Evolutionary conservation across 1,284 basidiomycete species (phyloP).

Genomic region (Cryptococcus deneoformans): DNA sequence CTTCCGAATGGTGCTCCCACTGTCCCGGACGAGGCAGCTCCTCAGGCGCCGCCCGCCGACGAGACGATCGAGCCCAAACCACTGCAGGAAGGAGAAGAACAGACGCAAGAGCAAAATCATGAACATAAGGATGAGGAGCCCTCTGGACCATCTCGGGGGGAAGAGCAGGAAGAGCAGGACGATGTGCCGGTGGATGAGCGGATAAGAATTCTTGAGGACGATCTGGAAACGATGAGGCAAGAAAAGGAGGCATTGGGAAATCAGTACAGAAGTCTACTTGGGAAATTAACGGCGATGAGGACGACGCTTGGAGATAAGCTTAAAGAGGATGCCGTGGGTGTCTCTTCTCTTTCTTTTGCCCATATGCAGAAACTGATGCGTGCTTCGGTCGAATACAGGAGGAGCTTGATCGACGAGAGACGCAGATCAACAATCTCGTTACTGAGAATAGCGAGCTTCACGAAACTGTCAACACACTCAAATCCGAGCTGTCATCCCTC

Average conservation of each 20-base stretch:
- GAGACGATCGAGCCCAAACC: background rate
- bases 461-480: slow-evolving; percentile 67
- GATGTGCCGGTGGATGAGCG: slow-evolving; percentile 5
- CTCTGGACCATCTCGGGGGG: background rate
- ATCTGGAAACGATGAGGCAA: slow-evolving; percentile 52
- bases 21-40: too few relatives aligned
- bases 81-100: background rate
- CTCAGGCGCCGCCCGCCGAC: too few relatives aligned
- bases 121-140: background rate
- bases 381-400: slow-evolving; percentile 58
- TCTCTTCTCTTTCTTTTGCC: background rate
- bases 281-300: slow-evolving; percentile 89
- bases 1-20: too few relatives aligned
- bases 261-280: slow-evolving; percentile 82
- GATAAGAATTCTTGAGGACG: slow-evolving; percentile 40
- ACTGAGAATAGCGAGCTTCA: slow-evolving; percentile 71
- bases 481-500: slow-evolving; percentile 69
- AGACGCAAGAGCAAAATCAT: background rate
- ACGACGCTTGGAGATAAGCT: slow-evolving; percentile 91
- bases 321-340: slow-evolving; percentile 89
- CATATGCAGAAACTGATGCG: too few relatives aligned
- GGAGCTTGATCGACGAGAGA: slow-evolving; percentile 88
- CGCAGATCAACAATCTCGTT: slow-evolving; percentile 69
- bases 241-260: slow-evolving; percentile 82
- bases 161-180: background rate